Conservation (phyloP, 2,329 filamentous ascomycete species). For the Colletotrichum melonis region DNA sequence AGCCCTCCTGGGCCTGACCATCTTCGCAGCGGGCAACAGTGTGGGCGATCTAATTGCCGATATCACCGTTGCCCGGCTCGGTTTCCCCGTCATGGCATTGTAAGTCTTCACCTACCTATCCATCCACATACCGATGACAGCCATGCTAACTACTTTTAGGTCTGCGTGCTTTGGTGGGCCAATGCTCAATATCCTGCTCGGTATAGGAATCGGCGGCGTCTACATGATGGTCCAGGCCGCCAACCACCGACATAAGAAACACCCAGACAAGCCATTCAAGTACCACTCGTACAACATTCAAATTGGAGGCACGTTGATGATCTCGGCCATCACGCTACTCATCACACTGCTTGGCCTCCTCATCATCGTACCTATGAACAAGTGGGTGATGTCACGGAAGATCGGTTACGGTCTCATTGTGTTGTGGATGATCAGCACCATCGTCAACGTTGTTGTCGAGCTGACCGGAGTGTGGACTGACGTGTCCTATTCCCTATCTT, state of each 20-base stretch:
- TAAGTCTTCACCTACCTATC: constrained; percentile 49
- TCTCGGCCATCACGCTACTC: constrained; percentile 86
- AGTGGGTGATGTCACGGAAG: constrained; percentile 84
- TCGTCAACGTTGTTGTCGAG: constrained; percentile 86
- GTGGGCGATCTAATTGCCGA: constrained; percentile 94
- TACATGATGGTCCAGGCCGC: constrained; percentile 85
- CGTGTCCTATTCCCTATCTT: constrained; percentile 41
- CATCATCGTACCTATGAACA: constrained; percentile 84
- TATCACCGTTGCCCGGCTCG: constrained; percentile 91
- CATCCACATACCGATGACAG: not conserved
- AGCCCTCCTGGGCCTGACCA: constrained; percentile 91
- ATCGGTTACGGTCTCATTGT: constrained; percentile 85
- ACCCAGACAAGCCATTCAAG: constrained; percentile 71
- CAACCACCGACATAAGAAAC: constrained; percentile 72
- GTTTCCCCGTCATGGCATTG: constrained; percentile 95
- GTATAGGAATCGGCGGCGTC: constrained; percentile 89
- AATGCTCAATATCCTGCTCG: constrained; percentile 96
- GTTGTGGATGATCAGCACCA: constrained; percentile 84
- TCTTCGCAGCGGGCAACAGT: constrained; percentile 97
- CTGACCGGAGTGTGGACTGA: constrained; percentile 66
- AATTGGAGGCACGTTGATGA: constrained; percentile 85
- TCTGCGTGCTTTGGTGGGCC: constrained; percentile 98
- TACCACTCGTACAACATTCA: constrained; percentile 86
- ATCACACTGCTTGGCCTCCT: constrained; percentile 83
- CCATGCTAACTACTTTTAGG: constrained; percentile 48